Conservation (phyloP, 495 filamentous ascomycete genomes). For the Annulohypoxylon bovei region DNA sequence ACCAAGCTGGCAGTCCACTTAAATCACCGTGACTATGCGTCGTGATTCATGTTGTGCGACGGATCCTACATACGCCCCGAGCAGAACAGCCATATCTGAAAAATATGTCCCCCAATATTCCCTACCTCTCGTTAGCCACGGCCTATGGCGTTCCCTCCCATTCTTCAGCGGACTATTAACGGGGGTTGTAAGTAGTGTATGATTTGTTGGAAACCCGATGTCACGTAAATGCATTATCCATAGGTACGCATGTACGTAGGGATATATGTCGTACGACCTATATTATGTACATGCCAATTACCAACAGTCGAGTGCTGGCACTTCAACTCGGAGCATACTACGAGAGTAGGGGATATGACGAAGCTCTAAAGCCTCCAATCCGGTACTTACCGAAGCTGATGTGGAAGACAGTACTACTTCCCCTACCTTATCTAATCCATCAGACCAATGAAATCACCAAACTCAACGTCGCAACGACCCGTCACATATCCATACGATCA, state of each 20-base stretch:
- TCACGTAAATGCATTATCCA: neutral
- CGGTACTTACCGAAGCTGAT: no score
- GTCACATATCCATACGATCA: no score
- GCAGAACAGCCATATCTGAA: neutral
- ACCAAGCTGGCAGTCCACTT: neutral
- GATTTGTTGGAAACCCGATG: neutral
- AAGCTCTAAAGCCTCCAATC: no score
- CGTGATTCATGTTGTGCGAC: constrained; percentile 36
- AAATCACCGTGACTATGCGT: constrained; percentile 10
- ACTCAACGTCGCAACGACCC: neutral
- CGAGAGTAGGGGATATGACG: no score
- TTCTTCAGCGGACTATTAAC: neutral
- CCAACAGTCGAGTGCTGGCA: neutral
- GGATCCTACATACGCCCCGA: neutral
- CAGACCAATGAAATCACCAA: neutral
- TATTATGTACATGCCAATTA: neutral
- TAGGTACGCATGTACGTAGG: neutral
- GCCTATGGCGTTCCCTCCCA: neutral
- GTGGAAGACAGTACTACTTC: neutral
- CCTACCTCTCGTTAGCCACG: neutral
- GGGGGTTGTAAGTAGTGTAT: neutral
- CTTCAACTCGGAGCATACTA: no score
- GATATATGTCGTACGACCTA: neutral
- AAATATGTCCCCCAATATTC: neutral
- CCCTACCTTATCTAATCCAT: no score